Evolutionary conservation across 2,329 filamentous ascomycete genomes (phyloP).

Genomic region (Colletotrichum musae): DNA sequence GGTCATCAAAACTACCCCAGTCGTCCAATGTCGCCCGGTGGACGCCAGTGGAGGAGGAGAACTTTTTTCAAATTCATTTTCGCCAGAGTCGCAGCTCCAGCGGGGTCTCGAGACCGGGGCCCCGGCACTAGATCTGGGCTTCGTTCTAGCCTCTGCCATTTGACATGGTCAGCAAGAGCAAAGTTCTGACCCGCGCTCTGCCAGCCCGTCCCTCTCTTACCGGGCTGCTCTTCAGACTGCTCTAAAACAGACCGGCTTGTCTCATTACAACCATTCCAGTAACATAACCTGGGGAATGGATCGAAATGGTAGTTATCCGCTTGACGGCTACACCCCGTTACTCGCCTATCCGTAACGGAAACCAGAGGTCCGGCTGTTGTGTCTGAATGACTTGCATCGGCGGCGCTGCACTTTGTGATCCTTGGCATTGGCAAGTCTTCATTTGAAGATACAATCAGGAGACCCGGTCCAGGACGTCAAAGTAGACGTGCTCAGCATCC

Average conservation of each 20-base stretch:
- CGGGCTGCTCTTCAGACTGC: neutral
- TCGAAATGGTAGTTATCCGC: neutral
- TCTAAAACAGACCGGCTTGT: neutral
- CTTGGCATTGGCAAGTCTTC: neutral
- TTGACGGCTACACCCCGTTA: neutral
- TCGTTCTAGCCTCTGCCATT: neutral
- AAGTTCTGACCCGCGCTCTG: slow-evolving; percentile 5
- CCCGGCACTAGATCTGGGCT: slow-evolving; percentile 23
- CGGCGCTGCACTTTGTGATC: neutral
- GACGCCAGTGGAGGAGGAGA: slow-evolving; percentile 5
- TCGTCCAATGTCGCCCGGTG: slow-evolving; percentile 10
- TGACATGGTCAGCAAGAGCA: neutral
- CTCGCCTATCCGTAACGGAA: neutral
- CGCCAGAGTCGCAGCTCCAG: slow-evolving; percentile 12
- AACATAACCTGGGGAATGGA: slow-evolving; percentile 19
- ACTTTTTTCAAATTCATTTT: neutral
- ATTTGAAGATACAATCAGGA: neutral
- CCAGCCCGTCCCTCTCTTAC: neutral
- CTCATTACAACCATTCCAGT: slow-evolving; percentile 29
- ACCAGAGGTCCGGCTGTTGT: neutral
- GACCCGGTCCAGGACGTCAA: neutral
- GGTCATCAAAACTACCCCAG: neutral
- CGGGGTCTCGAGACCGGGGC: slow-evolving; percentile 5
- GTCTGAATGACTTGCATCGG: neutral
- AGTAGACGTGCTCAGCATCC: neutral